Evolutionary conservation across 176 grass and related monocot species (phyloP).

Genomic region (Carex pumila): DNA sequence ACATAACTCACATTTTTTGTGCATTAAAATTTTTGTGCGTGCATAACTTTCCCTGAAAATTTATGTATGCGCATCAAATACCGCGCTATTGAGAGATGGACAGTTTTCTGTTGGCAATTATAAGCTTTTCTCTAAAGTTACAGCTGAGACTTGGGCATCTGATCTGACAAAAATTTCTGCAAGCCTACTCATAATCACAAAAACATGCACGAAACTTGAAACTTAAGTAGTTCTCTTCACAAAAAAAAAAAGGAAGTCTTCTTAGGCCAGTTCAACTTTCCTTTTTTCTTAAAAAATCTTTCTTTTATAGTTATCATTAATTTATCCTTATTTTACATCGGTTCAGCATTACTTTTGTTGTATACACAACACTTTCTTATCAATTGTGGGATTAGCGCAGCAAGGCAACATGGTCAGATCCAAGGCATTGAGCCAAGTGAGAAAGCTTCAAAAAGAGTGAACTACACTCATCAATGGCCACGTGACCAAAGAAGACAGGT

Average conservation of each 20-base stretch:
- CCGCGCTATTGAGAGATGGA: too few species aligned
- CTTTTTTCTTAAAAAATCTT: background rate
- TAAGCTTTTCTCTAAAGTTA: background rate
- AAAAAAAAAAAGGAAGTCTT: background rate
- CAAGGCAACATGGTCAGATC: constrained; percentile 24
- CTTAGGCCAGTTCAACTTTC: background rate
- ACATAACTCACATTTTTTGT: too few species aligned
- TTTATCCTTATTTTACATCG: background rate
- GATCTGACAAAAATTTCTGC: background rate
- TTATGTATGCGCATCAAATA: too few species aligned
- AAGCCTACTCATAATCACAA: background rate
- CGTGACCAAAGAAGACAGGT: constrained; percentile 33
- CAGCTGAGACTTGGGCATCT: background rate
- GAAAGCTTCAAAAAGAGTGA: constrained; percentile 25
- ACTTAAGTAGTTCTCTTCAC: constrained; percentile 21
- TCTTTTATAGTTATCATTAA: background rate
- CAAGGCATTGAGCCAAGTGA: constrained; percentile 29
- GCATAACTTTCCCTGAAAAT: too few species aligned
- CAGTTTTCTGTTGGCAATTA: background rate
- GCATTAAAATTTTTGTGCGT: too few species aligned
- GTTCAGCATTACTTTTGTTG: constrained; percentile 19
- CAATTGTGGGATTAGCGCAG: constrained; percentile 19
- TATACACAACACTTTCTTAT: background rate
- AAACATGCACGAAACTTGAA: constrained; percentile 23
- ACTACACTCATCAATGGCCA: constrained; percentile 50